These are phyloP conservation scores for Boeremia lycopersici DNA, from an alignment of 2,329 filamentous ascomycete species.

Conservation along the genomic window DNA sequence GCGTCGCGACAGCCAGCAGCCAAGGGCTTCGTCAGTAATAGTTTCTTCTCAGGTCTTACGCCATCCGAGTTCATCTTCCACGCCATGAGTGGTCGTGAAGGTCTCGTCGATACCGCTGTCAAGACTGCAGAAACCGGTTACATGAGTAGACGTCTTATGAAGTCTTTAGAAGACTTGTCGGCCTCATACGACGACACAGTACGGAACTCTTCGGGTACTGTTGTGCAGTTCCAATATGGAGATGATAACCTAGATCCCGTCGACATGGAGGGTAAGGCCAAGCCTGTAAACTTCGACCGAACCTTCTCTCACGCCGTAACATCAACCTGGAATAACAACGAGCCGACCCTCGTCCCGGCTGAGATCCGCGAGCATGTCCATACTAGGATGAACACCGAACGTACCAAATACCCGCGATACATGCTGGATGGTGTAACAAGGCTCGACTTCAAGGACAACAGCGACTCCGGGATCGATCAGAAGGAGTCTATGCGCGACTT, in stretches of 20 bases:
- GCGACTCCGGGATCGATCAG: slow-evolving; percentile 62
- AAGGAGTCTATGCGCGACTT: slow-evolving; percentile 81
- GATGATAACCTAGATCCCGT: slow-evolving; percentile 95
- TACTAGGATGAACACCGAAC: slow-evolving; percentile 70
- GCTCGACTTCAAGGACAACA: slow-evolving; percentile 73
- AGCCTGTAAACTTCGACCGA: slow-evolving; percentile 88
- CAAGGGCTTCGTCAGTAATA: slow-evolving; percentile 96
- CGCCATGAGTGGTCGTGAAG: slow-evolving; percentile 97
- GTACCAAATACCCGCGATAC: slow-evolving; percentile 57
- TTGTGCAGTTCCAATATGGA: slow-evolving; percentile 97
- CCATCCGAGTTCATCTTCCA: slow-evolving; percentile 97
- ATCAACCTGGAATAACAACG: slow-evolving; percentile 79
- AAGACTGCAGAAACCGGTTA: slow-evolving; percentile 99
- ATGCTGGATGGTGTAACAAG: slow-evolving; percentile 45
- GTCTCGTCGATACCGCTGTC: slow-evolving; percentile 76
- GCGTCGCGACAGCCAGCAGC: slow-evolving; percentile 89
- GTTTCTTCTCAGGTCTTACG: slow-evolving; percentile 90
- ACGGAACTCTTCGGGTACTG: slow-evolving; percentile 81
- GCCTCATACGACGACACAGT: slow-evolving; percentile 95
- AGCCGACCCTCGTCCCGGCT: slow-evolving; percentile 72
- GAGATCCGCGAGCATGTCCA: slow-evolving; percentile 75
- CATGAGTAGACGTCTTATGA: slow-evolving; percentile 98
- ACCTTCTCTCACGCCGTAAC: slow-evolving; percentile 83
- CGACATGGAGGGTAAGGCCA: slow-evolving; percentile 94
- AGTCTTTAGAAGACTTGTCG: slow-evolving; percentile 92